Conservation (phyloP, 225 moss, liverwort and hornwort species). For the Polytrichum formosum region DNA sequence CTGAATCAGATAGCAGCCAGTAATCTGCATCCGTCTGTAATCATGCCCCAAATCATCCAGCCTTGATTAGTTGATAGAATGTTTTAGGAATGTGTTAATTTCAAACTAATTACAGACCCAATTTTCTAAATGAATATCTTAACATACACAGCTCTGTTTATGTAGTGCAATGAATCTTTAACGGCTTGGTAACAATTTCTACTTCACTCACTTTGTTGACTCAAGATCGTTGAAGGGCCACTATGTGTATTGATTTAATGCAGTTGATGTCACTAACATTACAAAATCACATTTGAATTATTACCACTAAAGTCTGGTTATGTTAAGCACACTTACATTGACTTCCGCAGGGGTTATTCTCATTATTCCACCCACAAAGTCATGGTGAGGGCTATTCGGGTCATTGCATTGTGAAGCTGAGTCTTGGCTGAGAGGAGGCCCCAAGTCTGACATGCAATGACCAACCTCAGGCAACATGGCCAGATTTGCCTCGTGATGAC, state of each 20-base stretch:
- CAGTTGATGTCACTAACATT: no score
- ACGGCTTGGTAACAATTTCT: no score
- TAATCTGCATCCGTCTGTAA: constrained; percentile 78
- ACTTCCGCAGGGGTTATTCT: constrained; percentile 78
- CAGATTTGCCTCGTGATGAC: constrained; percentile 17
- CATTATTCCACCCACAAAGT: constrained; percentile 76
- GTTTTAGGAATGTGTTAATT: no score
- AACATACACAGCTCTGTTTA: no score
- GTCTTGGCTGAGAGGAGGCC: constrained; percentile 39
- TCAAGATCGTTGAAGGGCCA: no score
- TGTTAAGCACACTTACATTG: constrained; percentile 38
- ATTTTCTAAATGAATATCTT: no score
- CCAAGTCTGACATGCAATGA: constrained; percentile 40
- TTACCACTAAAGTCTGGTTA: no score
- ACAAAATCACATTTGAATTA: no score
- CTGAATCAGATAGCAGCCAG: constrained; percentile 75
- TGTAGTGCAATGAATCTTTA: no score
- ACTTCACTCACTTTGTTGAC: no score
- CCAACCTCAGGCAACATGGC: constrained; percentile 27
- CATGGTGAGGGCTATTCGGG: constrained; percentile 50
- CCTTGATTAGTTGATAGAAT: background rate
- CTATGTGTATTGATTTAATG: no score
- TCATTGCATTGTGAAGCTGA: constrained; percentile 50
- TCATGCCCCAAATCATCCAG: background rate
- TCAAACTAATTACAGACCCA: no score